Conservation (phyloP, 2,329 filamentous ascomycete genomes). For the Albifimbria verrucaria region DNA sequence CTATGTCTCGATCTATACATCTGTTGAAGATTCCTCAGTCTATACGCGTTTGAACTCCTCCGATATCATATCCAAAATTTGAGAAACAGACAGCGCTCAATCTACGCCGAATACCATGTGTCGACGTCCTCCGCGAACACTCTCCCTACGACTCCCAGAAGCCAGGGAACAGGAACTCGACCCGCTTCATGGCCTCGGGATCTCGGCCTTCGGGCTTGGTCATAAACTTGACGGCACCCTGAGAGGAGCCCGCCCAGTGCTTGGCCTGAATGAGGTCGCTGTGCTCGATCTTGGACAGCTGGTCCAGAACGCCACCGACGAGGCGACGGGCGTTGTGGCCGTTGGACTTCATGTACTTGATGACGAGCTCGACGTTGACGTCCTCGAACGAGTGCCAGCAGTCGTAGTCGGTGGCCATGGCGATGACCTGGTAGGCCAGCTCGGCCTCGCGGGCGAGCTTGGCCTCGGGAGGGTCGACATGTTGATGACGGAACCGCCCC, state of each 20-base stretch:
- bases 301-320: slow-evolving; percentile 82
- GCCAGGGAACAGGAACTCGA: slow-evolving; percentile 84
- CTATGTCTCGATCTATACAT: neutral
- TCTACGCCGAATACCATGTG: no score
- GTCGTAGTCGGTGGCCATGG: slow-evolving; percentile 99
- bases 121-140: no score
- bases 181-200: slow-evolving; percentile 71
- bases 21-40: neutral
- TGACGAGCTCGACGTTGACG: slow-evolving; percentile 95
- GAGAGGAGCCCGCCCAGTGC: slow-evolving; percentile 73
- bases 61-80: neutral
- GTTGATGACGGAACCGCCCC: slow-evolving; percentile 95
- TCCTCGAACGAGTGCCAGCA: slow-evolving; percentile 86
- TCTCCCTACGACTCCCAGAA: slow-evolving; percentile 60
- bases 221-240: slow-evolving; percentile 76
- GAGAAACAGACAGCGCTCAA: no score
- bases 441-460: slow-evolving; percentile 96
- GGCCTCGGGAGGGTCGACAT: slow-evolving; percentile 96
- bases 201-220: slow-evolving; percentile 75
- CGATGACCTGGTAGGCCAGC: slow-evolving; percentile 96
- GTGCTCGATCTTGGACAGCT: slow-evolving; percentile 76
- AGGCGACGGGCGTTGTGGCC: slow-evolving; percentile 81
- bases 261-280: slow-evolving; percentile 72
- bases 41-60: neutral
- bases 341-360: slow-evolving; percentile 95